Conservation (phyloP, 148 eudicot species). For the Vaccinium myrtillus region DNA sequence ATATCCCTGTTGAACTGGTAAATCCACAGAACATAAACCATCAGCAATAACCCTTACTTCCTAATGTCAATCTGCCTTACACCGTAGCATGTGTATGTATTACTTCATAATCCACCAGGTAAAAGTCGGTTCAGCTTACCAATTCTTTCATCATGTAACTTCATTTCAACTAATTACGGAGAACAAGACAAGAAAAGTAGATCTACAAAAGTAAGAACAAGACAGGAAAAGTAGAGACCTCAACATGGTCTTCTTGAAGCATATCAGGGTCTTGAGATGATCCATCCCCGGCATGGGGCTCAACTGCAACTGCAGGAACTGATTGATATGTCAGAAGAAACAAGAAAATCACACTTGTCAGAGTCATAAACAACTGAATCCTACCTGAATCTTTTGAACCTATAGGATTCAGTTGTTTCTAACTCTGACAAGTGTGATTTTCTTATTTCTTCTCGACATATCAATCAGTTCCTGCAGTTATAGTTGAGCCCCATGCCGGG, state of each 20-base stretch:
- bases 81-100: not conserved
- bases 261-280: slow-evolving; percentile 23
- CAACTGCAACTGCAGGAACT: slow-evolving; percentile 30
- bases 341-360: too few relatives aligned
- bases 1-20: not conserved
- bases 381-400: too few relatives aligned
- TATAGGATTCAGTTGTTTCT: too few relatives aligned
- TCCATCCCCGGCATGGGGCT: slow-evolving; percentile 17
- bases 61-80: too few relatives aligned
- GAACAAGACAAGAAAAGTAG: not conserved
- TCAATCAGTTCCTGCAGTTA: too few relatives aligned
- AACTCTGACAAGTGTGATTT: too few relatives aligned
- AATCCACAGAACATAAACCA: too few relatives aligned
- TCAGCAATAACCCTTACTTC: too few relatives aligned
- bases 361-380: too few relatives aligned
- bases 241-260: slow-evolving; percentile 22
- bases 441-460: too few relatives aligned
- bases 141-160: slow-evolving; percentile 12
- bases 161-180: slow-evolving; percentile 3
- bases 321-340: not conserved
- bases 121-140: not conserved
- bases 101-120: not conserved
- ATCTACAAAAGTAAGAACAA: not conserved
- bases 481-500: too few relatives aligned
- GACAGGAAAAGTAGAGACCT: slow-evolving; percentile 29